Percentiles rank a stretch among this genome's conserved stretches.
Conservation (phyloP, 768 basidiomycete species). For the Pleurotus platypus region DNA sequence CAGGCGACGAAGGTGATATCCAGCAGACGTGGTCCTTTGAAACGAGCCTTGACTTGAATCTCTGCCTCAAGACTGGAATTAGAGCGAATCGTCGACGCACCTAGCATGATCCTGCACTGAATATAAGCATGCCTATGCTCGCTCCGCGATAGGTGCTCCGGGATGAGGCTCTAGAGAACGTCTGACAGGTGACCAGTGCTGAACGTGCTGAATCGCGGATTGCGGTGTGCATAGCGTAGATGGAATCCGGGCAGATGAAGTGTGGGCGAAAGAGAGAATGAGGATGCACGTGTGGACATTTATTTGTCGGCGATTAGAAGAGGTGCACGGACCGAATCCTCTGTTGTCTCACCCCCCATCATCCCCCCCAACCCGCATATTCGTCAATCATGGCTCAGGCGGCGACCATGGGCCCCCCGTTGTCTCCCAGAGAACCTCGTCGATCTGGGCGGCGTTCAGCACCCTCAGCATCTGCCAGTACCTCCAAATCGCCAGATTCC, state of each 20-base stretch:
- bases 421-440: constrained; percentile 73
- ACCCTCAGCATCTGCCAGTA: constrained; percentile 62
- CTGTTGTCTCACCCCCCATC: constrained; percentile 9
- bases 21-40: neutral
- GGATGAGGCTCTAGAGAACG: neutral
- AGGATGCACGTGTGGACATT: constrained; percentile 8
- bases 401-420: constrained; percentile 71
- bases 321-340: constrained; percentile 8
- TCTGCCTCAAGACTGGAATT: no score
- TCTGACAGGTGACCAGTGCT: neutral
- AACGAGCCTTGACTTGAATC: no score
- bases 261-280: neutral
- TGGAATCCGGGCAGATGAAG: neutral
- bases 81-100: no score
- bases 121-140: no score
- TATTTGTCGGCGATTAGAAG: constrained; percentile 9
- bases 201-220: neutral
- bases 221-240: no score
- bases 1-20: neutral
- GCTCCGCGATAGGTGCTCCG: no score
- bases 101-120: no score
- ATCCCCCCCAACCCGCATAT: constrained; percentile 6
- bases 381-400: constrained; percentile 53
- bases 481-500: constrained; percentile 74
- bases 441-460: constrained; percentile 74